Percentiles rank a stretch among this genome's conserved stretches.
Conservation (phyloP, 306 rosid species). For the Lathyrus oleraceus region DNA sequence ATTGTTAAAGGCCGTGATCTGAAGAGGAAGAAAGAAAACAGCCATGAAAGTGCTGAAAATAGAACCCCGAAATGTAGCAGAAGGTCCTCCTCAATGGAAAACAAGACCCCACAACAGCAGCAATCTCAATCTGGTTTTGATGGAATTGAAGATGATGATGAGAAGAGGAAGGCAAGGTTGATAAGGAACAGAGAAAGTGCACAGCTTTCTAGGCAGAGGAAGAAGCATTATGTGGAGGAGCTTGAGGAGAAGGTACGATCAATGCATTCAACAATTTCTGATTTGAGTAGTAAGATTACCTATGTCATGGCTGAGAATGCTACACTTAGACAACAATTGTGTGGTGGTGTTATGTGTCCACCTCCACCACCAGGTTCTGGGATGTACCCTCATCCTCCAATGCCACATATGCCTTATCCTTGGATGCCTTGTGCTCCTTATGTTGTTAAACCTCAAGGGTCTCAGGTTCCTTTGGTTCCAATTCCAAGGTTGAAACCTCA, state of each 20-base stretch:
- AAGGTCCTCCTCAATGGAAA: constrained; percentile 52
- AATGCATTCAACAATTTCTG: constrained; percentile 85
- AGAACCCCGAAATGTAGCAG: constrained; percentile 60
- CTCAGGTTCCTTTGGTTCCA: constrained; percentile 87
- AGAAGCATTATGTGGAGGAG: constrained; percentile 94
- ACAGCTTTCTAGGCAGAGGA: constrained; percentile 96
- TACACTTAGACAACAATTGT: constrained; percentile 76
- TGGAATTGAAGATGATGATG: constrained; percentile 52
- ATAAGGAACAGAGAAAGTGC: constrained; percentile 97
- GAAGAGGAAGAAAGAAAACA: constrained; percentile 73
- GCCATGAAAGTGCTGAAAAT: constrained; percentile 52
- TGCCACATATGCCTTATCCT: constrained; percentile 75
- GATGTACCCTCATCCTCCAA: constrained; percentile 71
- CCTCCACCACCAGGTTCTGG: constrained; percentile 64
- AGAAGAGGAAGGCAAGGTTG: constrained; percentile 74
- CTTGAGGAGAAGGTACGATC: constrained; percentile 85
- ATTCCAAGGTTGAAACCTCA: constrained; percentile 87
- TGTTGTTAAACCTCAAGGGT: constrained; percentile 76
- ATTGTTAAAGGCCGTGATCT: constrained; percentile 44
- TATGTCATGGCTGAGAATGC: constrained; percentile 87
- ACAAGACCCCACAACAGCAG: constrained; percentile 13
- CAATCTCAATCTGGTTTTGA: constrained; percentile 25
- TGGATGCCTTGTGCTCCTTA: constrained; percentile 82
- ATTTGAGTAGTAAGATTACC: constrained; percentile 66
- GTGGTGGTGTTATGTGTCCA: constrained; percentile 60